Conservation (phyloP, 495 filamentous ascomycete species). For the Hypoxylon fragiforme region DNA sequence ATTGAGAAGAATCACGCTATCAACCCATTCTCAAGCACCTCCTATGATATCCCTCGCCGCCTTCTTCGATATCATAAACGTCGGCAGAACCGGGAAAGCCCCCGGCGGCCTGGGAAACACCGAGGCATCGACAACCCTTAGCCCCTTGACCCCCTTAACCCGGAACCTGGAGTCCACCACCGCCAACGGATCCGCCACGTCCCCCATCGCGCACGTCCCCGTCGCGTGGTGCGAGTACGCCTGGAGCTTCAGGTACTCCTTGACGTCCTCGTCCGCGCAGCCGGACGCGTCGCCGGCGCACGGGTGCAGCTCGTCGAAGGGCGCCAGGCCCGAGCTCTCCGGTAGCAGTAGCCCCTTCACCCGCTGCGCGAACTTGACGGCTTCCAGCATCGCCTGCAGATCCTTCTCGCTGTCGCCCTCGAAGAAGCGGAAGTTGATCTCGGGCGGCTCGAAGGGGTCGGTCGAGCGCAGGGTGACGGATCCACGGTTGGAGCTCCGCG, state of each 20-base stretch:
- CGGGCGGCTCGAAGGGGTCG: constrained; percentile 49
- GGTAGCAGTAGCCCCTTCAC: constrained; percentile 21
- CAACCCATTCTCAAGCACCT: constrained; percentile 11
- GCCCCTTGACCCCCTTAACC: constrained; percentile 54
- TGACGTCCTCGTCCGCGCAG: constrained; percentile 41
- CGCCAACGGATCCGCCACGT: constrained; percentile 46
- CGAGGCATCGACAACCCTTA: constrained; percentile 61
- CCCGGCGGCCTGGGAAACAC: constrained; percentile 59
- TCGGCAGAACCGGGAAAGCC: constrained; percentile 62
- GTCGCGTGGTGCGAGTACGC: constrained; percentile 55
- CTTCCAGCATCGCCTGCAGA: constrained; percentile 51
- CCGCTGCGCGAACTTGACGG: constrained; percentile 44
- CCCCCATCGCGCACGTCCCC: constrained; percentile 60
- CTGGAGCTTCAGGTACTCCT: constrained; percentile 43
- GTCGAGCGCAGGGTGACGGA: constrained; percentile 48
- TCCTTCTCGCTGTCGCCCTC: constrained; percentile 39
- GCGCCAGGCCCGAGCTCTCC: constrained; percentile 21
- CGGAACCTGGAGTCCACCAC: constrained; percentile 58
- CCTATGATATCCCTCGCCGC: constrained; percentile 59
- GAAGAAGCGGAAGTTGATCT: constrained; percentile 55
- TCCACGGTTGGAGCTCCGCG: constrained; percentile 43
- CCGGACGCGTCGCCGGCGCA: constrained; percentile 26
- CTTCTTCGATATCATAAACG: constrained; percentile 62
- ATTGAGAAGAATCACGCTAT: no score
- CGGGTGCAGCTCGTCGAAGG: constrained; percentile 39